Evolutionary conservation across 495 filamentous ascomycete genomes (phyloP), one percentile per base, ranked within the genome.

Genomic region (Penicillium waksmanii): DNA sequence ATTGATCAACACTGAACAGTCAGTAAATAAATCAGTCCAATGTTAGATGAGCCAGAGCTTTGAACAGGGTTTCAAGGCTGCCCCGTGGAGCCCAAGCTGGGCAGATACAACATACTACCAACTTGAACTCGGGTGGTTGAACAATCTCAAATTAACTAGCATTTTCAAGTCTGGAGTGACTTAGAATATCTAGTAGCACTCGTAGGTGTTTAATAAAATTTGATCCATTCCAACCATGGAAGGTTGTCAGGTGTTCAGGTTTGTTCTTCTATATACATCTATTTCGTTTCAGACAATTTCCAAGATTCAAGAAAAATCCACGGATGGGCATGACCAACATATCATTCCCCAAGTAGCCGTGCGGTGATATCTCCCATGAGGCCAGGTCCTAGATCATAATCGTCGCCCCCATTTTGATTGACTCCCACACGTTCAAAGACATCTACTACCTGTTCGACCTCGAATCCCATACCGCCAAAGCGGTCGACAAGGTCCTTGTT

Each of bases 381-480:
- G 7, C 87, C 91, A 61, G 92, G 90, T 64, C 93, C 90, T 42
- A 96, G 78, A 66, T 90, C 87, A 71, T 94, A 92, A 68, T 93
- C 89, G 63, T 90, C 82, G 0, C 90, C 90, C 25, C 82, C 85
- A 56, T 85, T 89, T 21, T 82, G 83, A 58, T 93, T 89, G 59
- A 96, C 92, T 2, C 92, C 90, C 15, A 93, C 89, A 54, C 80
- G 89, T 58, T 87, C 83, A 64, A 98, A 94, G 4, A 93, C 91
- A 19, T 85, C 83, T 6, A 98, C 95, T 2, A 98, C 92, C 34
- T 83, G 80, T 51, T 90, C 88, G n/a, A 96, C 84, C 58, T 93
- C 89, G 63, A 98, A 98, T 40, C 95, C 95, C 95, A 98, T 98
- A 64, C 80, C 83, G 17, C 89, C 85, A 66, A 98, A 98, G n/a